These are phyloP conservation scores for Aspergillus steynii DNA, from an alignment of 495 filamentous ascomycete genomes.

Conservation along the genomic window DNA sequence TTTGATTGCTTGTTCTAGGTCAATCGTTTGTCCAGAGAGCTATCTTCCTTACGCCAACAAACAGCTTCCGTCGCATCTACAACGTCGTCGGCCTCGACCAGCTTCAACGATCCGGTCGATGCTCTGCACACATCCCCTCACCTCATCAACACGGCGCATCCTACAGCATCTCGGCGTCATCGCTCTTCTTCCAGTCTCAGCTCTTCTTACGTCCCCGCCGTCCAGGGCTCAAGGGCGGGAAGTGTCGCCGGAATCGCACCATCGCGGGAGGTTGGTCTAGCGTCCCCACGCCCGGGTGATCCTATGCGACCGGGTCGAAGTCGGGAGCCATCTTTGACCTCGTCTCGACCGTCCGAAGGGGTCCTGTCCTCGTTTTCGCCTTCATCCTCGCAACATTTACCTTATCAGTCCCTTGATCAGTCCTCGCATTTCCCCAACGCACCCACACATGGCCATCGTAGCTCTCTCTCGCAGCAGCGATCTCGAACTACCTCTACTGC, in stretches of 20 bases:
- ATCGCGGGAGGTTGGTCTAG: slow-evolving; percentile 37
- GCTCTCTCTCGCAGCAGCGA: slow-evolving; percentile 32
- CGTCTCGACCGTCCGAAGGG: slow-evolving; percentile 43
- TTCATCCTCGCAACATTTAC: slow-evolving; percentile 27
- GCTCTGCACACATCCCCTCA: slow-evolving; percentile 46
- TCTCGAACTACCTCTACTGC: slow-evolving; percentile 24
- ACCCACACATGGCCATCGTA: slow-evolving; percentile 32
- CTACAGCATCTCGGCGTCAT: slow-evolving; percentile 61
- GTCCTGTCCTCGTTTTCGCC: slow-evolving; percentile 35
- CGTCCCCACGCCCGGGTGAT: slow-evolving; percentile 28
- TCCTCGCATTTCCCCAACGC: slow-evolving; percentile 27
- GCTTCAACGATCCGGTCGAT: slow-evolving; percentile 55
- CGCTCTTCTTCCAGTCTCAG: slow-evolving; percentile 66
- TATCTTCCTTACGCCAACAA: slow-evolving; percentile 75
- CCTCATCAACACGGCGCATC: slow-evolving; percentile 50
- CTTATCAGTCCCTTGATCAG: slow-evolving; percentile 32
- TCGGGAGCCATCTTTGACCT: slow-evolving; percentile 44
- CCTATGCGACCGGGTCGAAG: slow-evolving; percentile 32
- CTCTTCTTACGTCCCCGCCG: slow-evolving; percentile 47
- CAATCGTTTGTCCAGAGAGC: slow-evolving; percentile 87
- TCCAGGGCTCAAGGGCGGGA: slow-evolving; percentile 43
- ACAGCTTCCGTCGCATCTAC: slow-evolving; percentile 82
- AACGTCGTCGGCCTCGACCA: slow-evolving; percentile 68
- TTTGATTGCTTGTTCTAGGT: slow-evolving; percentile 52
- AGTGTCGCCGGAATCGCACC: slow-evolving; percentile 52